Base-by-base conservation (phyloP, 2,329 filamentous ascomycete species). In the Cryphonectria nitschkei region DNA sequence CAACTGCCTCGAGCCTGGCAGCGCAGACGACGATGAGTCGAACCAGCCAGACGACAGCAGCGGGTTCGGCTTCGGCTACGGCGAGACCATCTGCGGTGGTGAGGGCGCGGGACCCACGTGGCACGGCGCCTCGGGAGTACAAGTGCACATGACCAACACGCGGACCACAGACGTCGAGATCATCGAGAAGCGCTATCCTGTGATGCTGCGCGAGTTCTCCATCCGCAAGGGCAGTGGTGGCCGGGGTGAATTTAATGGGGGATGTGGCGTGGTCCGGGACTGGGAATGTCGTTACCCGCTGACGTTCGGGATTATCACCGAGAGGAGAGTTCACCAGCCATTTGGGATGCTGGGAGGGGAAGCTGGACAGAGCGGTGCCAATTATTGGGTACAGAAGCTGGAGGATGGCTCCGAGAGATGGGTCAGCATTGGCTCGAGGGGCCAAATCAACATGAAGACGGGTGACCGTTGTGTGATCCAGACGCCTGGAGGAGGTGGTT, bases 41-140 rank as follows among this genome's bases (percentile, higher is more conserved):
- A 54, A 61, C 22, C 54, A 65, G 3, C 50, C 41, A 3, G 64
- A 62, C 13, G 64, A 66, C 43, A 46, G 54, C 63, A 29, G 50
- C 14, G 68, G 68, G 5, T 68, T 68, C 26, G 67, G 56, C 22
- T 69, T 69, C 34, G 68, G 70, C 13, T 72, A 72, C 32, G 68
- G 68, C 22, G 75, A 79, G 67, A 76, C 76, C 7, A 73, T 77
- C 39, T 72, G 68, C 34, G 76, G 76, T 26, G 76, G 76, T 29
- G 69, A 69, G 52, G 76, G 76, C 43, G 76, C 74, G 29, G 74
- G 74, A 1, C 71, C 74, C 29, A 58, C 43, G 2, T 75, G 74
- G 73, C 22, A 74, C 37, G 74, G 75, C 32, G 61, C 70, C n/a
- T 65, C 63, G 54, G 75, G 71, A 22, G 74, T 75, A 9, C 74